phyloP scores from a whole-genome alignment of 495 filamentous ascomycete species.

The Rhizodiscina lignyota region DNA sequence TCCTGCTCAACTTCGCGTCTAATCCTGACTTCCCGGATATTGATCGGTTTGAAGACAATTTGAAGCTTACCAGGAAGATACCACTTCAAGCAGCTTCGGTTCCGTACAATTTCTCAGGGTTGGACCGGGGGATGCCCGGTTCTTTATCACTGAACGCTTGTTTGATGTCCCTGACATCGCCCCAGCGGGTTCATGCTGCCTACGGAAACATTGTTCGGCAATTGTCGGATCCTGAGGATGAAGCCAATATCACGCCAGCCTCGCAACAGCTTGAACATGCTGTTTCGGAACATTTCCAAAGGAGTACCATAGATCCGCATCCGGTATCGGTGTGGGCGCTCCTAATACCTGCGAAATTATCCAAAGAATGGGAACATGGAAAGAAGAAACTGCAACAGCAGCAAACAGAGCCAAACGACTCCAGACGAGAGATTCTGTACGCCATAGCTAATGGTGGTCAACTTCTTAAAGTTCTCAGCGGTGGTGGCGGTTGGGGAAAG shows the following conservation, averaged over 20 bases:
- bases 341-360: slow-evolving; percentile 20
- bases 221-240: slow-evolving; percentile 30
- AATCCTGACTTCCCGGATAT: too few species aligned
- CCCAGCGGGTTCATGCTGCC: slow-evolving; percentile 44
- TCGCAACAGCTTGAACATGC: slow-evolving; percentile 57
- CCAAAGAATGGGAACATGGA: background rate
- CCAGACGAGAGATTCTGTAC: slow-evolving; percentile 5
- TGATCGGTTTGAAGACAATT: slow-evolving; percentile 5
- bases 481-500: slow-evolving; percentile 79
- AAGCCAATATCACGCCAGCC: slow-evolving; percentile 39
- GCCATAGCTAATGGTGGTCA: slow-evolving; percentile 10
- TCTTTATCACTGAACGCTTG: slow-evolving; percentile 12
- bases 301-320: slow-evolving; percentile 24
- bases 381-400: slow-evolving; percentile 2
- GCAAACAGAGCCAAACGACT: slow-evolving; percentile 5
- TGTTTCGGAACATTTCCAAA: slow-evolving; percentile 41
- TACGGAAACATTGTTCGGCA: slow-evolving; percentile 75
- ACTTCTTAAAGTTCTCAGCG: slow-evolving; percentile 41
- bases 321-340: slow-evolving; percentile 64
- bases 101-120: too few species aligned
- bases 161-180: slow-evolving; percentile 44
- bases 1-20: too few species aligned
- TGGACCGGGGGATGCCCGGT: slow-evolving; percentile 9
- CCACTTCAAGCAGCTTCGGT: too few species aligned
- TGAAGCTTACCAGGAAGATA: background rate